Percentiles rank a stretch among this genome's conserved stretches.
These are phyloP conservation scores for Xylaria curta DNA, from an alignment of 495 filamentous ascomycete species.

Conservation along the genomic window DNA sequence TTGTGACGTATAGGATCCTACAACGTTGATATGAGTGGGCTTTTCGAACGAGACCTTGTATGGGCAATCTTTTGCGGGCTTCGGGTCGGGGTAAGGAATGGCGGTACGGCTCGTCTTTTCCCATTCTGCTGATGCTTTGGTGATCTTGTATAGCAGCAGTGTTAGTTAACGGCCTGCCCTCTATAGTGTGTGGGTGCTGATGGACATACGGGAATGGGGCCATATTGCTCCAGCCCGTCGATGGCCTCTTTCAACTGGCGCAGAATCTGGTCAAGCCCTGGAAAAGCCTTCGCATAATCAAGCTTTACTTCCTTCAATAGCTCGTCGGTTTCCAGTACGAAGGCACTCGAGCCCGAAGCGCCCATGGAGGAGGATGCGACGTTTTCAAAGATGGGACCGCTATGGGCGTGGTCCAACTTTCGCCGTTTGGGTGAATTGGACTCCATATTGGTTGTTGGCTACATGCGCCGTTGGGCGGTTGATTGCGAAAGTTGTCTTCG, in stretches of 20 bases:
- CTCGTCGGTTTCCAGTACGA: constrained; percentile 89
- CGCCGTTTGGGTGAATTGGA: constrained; percentile 53
- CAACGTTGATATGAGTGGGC: constrained; percentile 82
- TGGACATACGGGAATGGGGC: constrained; percentile 59
- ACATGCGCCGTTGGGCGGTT: constrained; percentile 5
- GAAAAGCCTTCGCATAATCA: constrained; percentile 70
- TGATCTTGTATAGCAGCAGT: constrained; percentile 51
- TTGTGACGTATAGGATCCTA: constrained; percentile 83
- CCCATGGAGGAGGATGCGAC: constrained; percentile 38
- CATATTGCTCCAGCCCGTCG: constrained; percentile 65
- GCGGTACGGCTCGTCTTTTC: constrained; percentile 67
- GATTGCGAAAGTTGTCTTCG: background rate
- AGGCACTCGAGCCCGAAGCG: constrained; percentile 62
- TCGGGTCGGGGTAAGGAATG: constrained; percentile 83
- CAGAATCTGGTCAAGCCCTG: constrained; percentile 70
- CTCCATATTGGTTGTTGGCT: constrained; percentile 44
- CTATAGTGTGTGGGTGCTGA: background rate
- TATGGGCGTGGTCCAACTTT: constrained; percentile 50
- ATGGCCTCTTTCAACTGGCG: constrained; percentile 77
- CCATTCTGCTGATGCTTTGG: constrained; percentile 70
- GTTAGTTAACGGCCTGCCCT: background rate
- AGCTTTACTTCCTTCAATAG: constrained; percentile 72
- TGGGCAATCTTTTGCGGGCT: constrained; percentile 71
- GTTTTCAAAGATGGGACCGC: constrained; percentile 39
- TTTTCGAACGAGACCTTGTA: constrained; percentile 80